phyloP scores from a whole-genome alignment of 495 filamentous ascomycete species.

The Aspergillus incahuasiensis region DNA sequence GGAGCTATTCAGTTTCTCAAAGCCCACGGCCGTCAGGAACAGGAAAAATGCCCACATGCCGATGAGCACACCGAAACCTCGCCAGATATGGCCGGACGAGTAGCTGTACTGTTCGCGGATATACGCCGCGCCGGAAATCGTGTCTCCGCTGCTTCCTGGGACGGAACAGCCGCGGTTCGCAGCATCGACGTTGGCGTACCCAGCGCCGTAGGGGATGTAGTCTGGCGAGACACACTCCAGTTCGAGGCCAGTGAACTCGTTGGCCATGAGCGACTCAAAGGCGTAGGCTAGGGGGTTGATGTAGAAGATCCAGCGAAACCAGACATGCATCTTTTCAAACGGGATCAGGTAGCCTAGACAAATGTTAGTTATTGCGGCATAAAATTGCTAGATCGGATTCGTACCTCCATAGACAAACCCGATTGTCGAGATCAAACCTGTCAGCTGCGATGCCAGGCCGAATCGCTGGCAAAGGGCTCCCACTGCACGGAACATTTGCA shows the following conservation, averaged over 20 bases:
- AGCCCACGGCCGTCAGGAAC: constrained; percentile 58
- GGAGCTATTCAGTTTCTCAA: constrained; percentile 59
- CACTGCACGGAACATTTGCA: constrained; percentile 70
- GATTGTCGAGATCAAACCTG: constrained; percentile 67
- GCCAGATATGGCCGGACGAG: constrained; percentile 58
- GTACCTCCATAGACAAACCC: constrained; percentile 77
- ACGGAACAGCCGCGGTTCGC: constrained; percentile 68
- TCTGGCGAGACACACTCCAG: constrained; percentile 67
- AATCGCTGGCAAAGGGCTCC: constrained; percentile 77
- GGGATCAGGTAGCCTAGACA: constrained; percentile 76
- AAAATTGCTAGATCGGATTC: too few relatives aligned
- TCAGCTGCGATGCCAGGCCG: constrained; percentile 78
- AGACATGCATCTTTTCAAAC: constrained; percentile 64
- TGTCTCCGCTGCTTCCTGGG: constrained; percentile 54
- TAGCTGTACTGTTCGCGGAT: constrained; percentile 63
- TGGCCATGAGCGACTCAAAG: constrained; percentile 86
- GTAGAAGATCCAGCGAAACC: constrained; percentile 89
- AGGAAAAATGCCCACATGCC: constrained; percentile 72
- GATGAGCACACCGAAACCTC: constrained; percentile 76
- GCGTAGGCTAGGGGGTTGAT: constrained; percentile 80
- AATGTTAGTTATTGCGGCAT: neutral
- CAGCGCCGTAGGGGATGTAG: constrained; percentile 57
- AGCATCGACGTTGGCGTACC: constrained; percentile 56
- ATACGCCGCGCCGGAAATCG: constrained; percentile 59
- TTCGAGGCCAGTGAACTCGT: constrained; percentile 79